A percentile compares a stretch with the other conserved stretches of the same genome.
phyloP scores from a whole-genome alignment of 2,329 filamentous ascomycete species.

The Botrytis sinoallii region DNA sequence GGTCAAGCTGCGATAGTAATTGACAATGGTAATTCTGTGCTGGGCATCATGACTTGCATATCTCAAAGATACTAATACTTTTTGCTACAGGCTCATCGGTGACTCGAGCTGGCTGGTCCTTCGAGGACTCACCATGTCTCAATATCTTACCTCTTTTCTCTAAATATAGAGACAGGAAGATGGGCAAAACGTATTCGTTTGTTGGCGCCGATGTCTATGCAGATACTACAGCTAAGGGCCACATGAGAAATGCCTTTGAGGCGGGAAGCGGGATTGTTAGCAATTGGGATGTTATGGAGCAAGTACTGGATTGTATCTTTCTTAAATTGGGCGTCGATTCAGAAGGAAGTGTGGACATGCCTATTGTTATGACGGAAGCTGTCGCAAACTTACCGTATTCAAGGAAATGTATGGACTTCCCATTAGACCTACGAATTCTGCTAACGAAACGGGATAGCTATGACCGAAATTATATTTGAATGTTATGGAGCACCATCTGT shows the following conservation, averaged over 20 bases:
- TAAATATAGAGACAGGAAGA: constrained; percentile 90
- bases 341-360: constrained; percentile 74
- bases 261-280: constrained; percentile 85
- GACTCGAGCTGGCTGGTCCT: constrained; percentile 93
- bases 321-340: constrained; percentile 87
- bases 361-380: constrained; percentile 92
- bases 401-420: constrained; percentile 66
- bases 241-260: constrained; percentile 89
- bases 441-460: constrained; percentile 56
- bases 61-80: constrained; percentile 20
- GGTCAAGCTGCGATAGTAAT: constrained; percentile 82
- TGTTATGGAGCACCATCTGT: constrained; percentile 88
- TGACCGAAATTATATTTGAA: constrained; percentile 97
- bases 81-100: constrained; percentile 68
- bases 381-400: constrained; percentile 89
- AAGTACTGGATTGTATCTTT: constrained; percentile 90
- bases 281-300: constrained; percentile 98
- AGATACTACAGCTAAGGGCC: constrained; percentile 86
- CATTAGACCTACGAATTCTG: constrained; percentile 11
- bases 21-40: constrained; percentile 72
- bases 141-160: constrained; percentile 86
- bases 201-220: constrained; percentile 90
- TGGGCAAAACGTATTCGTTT: constrained; percentile 88
- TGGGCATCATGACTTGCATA: background rate
- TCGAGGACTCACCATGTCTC: constrained; percentile 78